A percentile compares a stretch with the other conserved stretches of the same genome.
Conservation (phyloP, 2,329 filamentous ascomycete species). For the Onygenales sp. region DNA sequence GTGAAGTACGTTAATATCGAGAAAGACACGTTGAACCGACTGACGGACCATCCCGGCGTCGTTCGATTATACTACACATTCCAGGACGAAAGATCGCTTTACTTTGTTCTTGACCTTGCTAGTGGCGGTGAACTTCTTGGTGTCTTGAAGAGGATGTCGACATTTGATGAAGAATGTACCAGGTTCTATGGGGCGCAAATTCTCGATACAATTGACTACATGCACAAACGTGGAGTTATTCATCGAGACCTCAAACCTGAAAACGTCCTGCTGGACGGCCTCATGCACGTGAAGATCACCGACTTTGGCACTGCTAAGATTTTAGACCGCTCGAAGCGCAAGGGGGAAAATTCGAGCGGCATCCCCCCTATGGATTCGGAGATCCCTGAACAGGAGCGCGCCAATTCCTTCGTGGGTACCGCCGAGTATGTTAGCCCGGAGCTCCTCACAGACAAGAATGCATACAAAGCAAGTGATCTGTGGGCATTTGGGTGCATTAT, state of each 20-base stretch:
- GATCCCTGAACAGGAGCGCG: conserved; percentile 57
- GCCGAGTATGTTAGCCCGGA: conserved; percentile 98
- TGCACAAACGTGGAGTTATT: conserved; percentile 93
- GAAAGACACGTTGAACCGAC: conserved; percentile 90
- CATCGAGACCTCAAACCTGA: conserved; percentile 95
- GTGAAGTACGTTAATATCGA: conserved; percentile 99
- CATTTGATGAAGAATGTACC: conserved; percentile 91
- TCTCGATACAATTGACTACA: conserved; percentile 90
- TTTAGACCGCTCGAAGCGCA: conserved; percentile 47
- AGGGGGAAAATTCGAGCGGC: conserved; percentile 36
- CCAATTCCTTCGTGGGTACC: conserved; percentile 92
- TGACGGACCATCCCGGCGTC: conserved; percentile 94
- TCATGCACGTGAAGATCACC: conserved; percentile 98
- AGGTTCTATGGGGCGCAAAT: conserved; percentile 94
- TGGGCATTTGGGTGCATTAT: conserved; percentile 99
- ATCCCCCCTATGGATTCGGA: conserved; percentile 42
- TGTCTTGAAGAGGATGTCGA: conserved; percentile 85
- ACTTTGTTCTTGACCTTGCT: conserved; percentile 92
- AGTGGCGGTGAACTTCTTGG: conserved; percentile 85
- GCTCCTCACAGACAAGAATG: conserved; percentile 90
- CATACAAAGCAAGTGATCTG: conserved; percentile 92
- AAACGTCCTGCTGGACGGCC: conserved; percentile 87
- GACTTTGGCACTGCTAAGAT: conserved; percentile 99
- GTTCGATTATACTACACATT: conserved; percentile 98
- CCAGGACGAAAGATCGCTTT: conserved; percentile 89